Evolutionary conservation across 2,329 filamentous ascomycete species (phyloP), one percentile per base, ranked within the genome.

Genomic region (Arthroderma sp.): DNA sequence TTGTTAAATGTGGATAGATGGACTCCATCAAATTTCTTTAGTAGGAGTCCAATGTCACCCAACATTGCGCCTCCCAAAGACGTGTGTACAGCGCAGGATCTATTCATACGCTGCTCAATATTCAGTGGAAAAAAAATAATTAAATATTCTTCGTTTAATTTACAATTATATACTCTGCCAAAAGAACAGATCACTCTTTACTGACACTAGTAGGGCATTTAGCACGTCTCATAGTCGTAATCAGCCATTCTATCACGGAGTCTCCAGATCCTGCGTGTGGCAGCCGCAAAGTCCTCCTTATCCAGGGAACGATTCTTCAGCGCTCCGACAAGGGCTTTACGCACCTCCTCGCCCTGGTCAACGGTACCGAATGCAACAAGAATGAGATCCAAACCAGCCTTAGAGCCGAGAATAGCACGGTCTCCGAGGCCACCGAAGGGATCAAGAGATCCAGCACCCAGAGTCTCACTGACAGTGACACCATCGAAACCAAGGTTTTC

Each of bases 301-400:
- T 34, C 29, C 11, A 46, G 7, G 3, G 22, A 11, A 6, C 44
- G 39, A 4, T 39, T 30, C 36, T 38, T 34, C 29, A 46, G 29
- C 22, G 39, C 44, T 5, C 47, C 38, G 4, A 50, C 46, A 27
- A 59, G 29, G 9, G 49, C 51, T 34, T 53, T 36, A 4, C 52
- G 46, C 15, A 60, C 50, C n/a, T 36, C 46, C 36, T 57, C 52
- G 3, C 59, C 59, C 42, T 61, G 58, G 3, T 53, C 54, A 5
- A 58, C 53, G 47, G 59, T 56, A 29, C 52, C 43, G 9, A 42
- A 53, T 5, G 57, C 48, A 8, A 55, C 59, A 30, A 61, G 52
- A 39, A 61, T 47, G 7, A 60, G 43, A 54, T 61, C 59, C 49
- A 59, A 53, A 5, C 58, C 59, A 22, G 57, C 59, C 39, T 50